Evolutionary conservation across 1,139 yeast genomes (phyloP), one percentile per base, ranked within the genome.

Genomic region (Candida tunisiensis): DNA sequence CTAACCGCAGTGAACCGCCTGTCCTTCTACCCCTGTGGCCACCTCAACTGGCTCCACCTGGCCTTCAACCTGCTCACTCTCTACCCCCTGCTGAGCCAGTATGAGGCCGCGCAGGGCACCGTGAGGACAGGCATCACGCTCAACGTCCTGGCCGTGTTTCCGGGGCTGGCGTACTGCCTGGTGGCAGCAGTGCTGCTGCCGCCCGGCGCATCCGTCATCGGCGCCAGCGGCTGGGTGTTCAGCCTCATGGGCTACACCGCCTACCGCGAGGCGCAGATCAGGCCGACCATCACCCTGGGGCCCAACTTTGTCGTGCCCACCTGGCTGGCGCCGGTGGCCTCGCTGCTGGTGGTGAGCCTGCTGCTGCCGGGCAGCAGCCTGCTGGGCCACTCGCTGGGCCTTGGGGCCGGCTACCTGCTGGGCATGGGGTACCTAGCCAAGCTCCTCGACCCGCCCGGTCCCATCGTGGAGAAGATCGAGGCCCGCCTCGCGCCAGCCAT

Each of bases 81-180:
- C 25, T 54, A 70, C 1, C 82, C 85, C 5, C 53, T 83, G 44
- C 56, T 78, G 17, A 59, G 65, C 13, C 33, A 40, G 29, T 83
- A 74, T 50, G 96, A 85, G 54, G 57, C 61, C 29, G 50, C 56
- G 16, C 77, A 82, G 41, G 96, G 96, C 7, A 83, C 96, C 0
- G 74, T 85, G 1, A 69, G 79, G 46, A 78, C 95, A 2, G 95
- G 93, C 2, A 61, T 85, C 28, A 74, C 83, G 13, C 57, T 85
- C 33, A 80, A 82, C 47, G 57, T 78, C 16, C 52, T 77, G 31
- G 77, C 93, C 0, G 73, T 75, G 1, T 51, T 70, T 6, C 64
- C 88, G 1, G 94, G 78, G 4, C 45, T 83, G 15, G 66, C 69
- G 17, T 79, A 69, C 53, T 67, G 79, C 41, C 6, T 69, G 3